Evolutionary conservation across 495 filamentous ascomycete genomes (phyloP), one percentile per base, ranked within the genome.

Genomic region (Aspergillus taichungensis): DNA sequence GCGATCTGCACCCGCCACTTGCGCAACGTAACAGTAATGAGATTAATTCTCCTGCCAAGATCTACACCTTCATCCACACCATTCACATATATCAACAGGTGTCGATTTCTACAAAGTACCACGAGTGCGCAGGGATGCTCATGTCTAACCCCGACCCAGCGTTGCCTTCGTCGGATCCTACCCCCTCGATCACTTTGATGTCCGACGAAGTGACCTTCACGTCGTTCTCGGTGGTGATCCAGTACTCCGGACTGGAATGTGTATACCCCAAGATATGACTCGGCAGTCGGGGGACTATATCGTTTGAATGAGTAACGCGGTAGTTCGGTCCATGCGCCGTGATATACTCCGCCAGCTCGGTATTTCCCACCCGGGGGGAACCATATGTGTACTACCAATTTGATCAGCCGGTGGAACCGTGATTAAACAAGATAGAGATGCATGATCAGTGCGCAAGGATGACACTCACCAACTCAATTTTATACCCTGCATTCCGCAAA

Each of bases 201-300:
- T 75, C 66, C 11, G 48, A 55, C 27, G 68, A 44, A n/a, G 68
- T 69, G 27, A 72, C 66, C 1, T 58, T 45, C 27, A 57, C 60
- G 24, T 55, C 45, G 31, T 72, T 66, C 5, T 46, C 69, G 5
- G 52, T 68, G 12, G 61, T 64, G 40, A 80, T 72, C 63, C 72
- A 88, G 61, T 79, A 87, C 64, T 89, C 85, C 0, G 84, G 83
- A 37, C 70, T 77, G 6, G 75, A 67, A 53, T 88, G 84, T 32
- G 63, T 61, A 61, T 71, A 88, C 12, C 75, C 77, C 18, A 76
- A 44, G 9, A 61, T 6, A 24, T 67, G 50, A 3, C 80, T 80
- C 1, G 85, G 83, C 14, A 86, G 57, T 3, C 74, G 67, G 2
- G 85, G 80, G 0, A 88, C 75, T 1, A 79, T 72, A 60, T 90